Evolutionary conservation across 805 yeast species (phyloP), one percentile per base, ranked within the genome.

Genomic region (Myxozyma melibiosi): DNA sequence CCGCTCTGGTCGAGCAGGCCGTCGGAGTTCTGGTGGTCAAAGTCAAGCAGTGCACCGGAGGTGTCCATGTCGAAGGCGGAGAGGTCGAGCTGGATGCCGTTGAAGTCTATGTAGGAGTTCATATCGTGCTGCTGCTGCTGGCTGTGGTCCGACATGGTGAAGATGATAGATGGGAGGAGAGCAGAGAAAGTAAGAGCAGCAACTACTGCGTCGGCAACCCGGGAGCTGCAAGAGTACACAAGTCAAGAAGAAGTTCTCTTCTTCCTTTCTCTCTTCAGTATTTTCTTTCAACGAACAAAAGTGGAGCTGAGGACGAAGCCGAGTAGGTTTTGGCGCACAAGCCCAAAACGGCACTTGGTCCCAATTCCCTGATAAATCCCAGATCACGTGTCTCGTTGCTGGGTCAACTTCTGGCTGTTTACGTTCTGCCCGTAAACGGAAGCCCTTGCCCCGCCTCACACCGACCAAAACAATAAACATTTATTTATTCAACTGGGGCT

Each of bases 41-140:
- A 53, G 30, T 18, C 51, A 9, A 51, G 35, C 20, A 48, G 35
- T 18, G 45, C n/a, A 38, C 28, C 37, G 31, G 51, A 31, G 31
- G 50, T 11, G 45, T 47, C 61, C 37, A 45, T 16, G 40, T 56
- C 62, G 28, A 57, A 49, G 34, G 52, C 56, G 11, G 63, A 57
- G 25, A 58, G 47, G 51, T 60, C 63, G 39, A 60, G 60, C 54
- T 55, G 61, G 37, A 60, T 25, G 45, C 58, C 64, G 7, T 56
- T 30, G 49, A 60, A 56, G 54, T 60, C 62, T 35, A 60, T 44
- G 40, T 44, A 60, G 20, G 64, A 40, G 28, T 56, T 62, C 24
- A 48, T 51, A 33, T 60, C 62, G 25, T 48, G 37, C 34, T 35
- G 37, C 37, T 44, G 47, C 20, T 31, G 49, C 49, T 33, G 39